Percentiles rank a stretch among this genome's conserved stretches.
These are phyloP conservation scores for Daldinia eschscholtzii DNA, from an alignment of 2,329 filamentous ascomycete species.

Conservation along the genomic window DNA sequence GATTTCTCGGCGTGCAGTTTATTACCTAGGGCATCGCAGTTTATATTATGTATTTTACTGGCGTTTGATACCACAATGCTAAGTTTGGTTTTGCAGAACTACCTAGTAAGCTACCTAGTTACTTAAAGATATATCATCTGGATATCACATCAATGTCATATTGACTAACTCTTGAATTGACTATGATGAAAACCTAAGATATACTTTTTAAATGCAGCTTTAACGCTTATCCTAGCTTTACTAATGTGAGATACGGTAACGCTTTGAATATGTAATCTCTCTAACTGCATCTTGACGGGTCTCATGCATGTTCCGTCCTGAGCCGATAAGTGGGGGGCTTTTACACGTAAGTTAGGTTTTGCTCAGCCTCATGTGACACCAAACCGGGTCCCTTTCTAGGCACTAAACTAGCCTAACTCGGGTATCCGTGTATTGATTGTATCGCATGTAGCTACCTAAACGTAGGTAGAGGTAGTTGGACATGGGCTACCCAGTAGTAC, in stretches of 20 bases:
- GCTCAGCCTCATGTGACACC: constrained; percentile 15
- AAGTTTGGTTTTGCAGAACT: constrained; percentile 1
- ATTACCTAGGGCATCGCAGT: constrained; percentile 1
- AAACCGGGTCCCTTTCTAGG: not conserved
- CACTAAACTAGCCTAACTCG: constrained; percentile 9
- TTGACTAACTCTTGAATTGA: too few relatives aligned
- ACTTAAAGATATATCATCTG: not conserved
- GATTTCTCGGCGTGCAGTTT: constrained; percentile 12
- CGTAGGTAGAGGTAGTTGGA: not conserved
- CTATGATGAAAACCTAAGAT: too few relatives aligned
- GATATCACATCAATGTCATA: not conserved
- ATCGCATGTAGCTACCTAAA: not conserved
- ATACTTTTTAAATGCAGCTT: not conserved
- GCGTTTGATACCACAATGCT: constrained; percentile 37
- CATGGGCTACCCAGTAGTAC: not conserved
- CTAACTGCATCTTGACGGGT: constrained; percentile 1
- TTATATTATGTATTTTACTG: constrained; percentile 15
- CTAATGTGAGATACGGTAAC: not conserved
- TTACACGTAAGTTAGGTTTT: constrained; percentile 11
- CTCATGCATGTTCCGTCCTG: constrained; percentile 9
- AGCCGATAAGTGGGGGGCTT: constrained; percentile 1
- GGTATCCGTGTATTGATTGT: constrained; percentile 2
- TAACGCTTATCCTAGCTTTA: not conserved
- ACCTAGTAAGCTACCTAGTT: too few relatives aligned
- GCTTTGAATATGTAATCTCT: not conserved